These are phyloP conservation scores for Sclerotinia glacialis DNA, from an alignment of 2,329 filamentous ascomycete genomes.

Conservation along the genomic window DNA sequence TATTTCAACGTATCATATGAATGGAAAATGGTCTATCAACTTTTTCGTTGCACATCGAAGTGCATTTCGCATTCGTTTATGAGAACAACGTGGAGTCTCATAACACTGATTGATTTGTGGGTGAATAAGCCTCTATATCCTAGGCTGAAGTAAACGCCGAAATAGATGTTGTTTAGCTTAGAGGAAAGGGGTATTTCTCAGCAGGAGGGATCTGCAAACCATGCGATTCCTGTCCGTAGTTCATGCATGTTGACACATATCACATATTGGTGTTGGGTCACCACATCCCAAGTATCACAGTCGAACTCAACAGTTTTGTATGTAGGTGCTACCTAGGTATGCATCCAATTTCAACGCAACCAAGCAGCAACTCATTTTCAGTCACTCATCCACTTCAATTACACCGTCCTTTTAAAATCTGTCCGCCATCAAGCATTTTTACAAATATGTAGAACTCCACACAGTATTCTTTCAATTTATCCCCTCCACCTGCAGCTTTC, in stretches of 20 bases:
- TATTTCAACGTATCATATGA: slow-evolving; percentile 15
- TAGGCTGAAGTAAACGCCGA: slow-evolving; percentile 1
- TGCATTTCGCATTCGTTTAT: slow-evolving; percentile 23
- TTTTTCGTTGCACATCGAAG: slow-evolving; percentile 20
- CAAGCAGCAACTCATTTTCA: too few species aligned
- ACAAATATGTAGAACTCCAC: too few species aligned
- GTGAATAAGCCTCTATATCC: not conserved
- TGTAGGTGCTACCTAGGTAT: too few species aligned
- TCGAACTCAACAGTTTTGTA: too few species aligned
- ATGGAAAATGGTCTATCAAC: slow-evolving; percentile 1
- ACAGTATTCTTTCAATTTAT: too few species aligned
- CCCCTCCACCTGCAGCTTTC: too few species aligned
- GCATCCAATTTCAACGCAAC: too few species aligned
- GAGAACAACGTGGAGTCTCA: slow-evolving; percentile 1
- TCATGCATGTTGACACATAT: not conserved
- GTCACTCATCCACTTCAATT: too few species aligned
- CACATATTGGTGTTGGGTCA: not conserved
- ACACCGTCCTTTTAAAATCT: too few species aligned
- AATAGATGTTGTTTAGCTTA: not conserved
- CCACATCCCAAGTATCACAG: not conserved
- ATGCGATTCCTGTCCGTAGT: not conserved
- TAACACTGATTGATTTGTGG: not conserved
- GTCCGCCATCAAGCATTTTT: too few species aligned
- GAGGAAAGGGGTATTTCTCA: not conserved
- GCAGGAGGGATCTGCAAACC: not conserved